Conservation (phyloP, 108 stramenopile species). For the Chaetoceros muelleri region DNA sequence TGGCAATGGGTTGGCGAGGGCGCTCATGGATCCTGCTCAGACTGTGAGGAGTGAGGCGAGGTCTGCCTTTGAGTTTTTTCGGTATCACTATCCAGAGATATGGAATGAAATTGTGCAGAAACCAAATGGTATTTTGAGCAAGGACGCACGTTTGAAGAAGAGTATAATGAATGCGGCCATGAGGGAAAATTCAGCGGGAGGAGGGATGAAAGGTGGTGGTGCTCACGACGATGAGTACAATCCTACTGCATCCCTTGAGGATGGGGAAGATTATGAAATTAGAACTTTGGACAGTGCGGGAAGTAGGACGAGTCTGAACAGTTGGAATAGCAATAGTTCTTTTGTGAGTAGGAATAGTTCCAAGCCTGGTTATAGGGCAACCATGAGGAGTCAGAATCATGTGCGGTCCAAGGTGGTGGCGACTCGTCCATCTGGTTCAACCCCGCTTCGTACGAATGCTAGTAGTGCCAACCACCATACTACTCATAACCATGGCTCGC, state of each 20-base stretch:
- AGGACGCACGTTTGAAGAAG: slow-evolving; percentile 37
- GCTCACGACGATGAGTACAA: slow-evolving; percentile 11
- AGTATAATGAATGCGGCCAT: slow-evolving; percentile 22
- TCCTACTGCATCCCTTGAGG: no score
- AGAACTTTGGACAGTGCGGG: slow-evolving; percentile 23
- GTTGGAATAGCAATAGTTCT: neutral
- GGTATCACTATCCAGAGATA: slow-evolving; percentile 28
- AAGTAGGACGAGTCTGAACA: slow-evolving; percentile 19
- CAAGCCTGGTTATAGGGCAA: neutral
- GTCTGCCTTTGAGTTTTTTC: slow-evolving; percentile 41
- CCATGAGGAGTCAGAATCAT: neutral
- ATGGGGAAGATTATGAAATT: slow-evolving; percentile 24
- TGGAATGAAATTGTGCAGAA: slow-evolving; percentile 41
- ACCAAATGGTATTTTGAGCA: slow-evolving; percentile 20
- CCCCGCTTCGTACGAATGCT: neutral
- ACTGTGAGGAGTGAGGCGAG: slow-evolving; percentile 45
- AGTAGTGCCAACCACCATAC: neutral
- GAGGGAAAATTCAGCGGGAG: slow-evolving; percentile 10
- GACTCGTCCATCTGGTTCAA: neutral
- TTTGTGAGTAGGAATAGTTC: neutral
- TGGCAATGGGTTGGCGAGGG: slow-evolving; percentile 29
- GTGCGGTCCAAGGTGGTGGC: neutral
- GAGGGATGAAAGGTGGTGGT: slow-evolving; percentile 2
- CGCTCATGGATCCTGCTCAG: slow-evolving; percentile 61
- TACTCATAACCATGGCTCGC: neutral